phyloP scores from a whole-genome alignment of 495 filamentous ascomycete species.

The Hypoxylon fragiforme region DNA sequence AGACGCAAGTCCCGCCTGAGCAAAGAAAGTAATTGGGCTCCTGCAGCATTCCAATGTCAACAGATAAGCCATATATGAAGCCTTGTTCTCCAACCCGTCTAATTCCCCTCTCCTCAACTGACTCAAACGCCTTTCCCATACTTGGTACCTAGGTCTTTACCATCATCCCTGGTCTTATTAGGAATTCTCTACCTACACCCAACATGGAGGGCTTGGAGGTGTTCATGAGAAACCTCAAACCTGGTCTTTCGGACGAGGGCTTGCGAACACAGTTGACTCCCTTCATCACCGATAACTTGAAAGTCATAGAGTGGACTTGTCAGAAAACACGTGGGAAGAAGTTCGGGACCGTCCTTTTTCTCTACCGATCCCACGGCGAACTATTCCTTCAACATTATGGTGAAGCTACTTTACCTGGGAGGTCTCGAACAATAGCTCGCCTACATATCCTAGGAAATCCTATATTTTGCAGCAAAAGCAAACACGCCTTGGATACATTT shows the following conservation, averaged over 20 bases:
- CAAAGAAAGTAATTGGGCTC: background rate
- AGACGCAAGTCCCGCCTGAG: too few species aligned
- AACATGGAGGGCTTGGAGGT: slow-evolving; percentile 44
- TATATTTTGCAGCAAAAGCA: slow-evolving; percentile 50
- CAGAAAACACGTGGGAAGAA: slow-evolving; percentile 36
- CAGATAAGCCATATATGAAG: background rate
- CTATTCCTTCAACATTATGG: slow-evolving; percentile 42
- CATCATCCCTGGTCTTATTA: too few species aligned
- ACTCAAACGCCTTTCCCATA: background rate
- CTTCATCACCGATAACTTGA: slow-evolving; percentile 34
- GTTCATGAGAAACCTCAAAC: slow-evolving; percentile 45
- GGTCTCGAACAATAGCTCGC: slow-evolving; percentile 27
- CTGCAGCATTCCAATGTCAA: background rate
- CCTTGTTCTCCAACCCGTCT: background rate
- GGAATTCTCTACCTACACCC: background rate
- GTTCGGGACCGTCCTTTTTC: slow-evolving; percentile 43
- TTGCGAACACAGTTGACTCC: slow-evolving; percentile 41
- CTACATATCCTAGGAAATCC: slow-evolving; percentile 43
- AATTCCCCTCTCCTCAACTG: background rate
- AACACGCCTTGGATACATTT: slow-evolving; percentile 40
- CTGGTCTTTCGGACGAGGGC: slow-evolving; percentile 35
- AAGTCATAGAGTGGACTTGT: slow-evolving; percentile 42
- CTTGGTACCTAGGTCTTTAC: too few species aligned
- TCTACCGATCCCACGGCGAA: slow-evolving; percentile 39
- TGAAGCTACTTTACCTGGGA: slow-evolving; percentile 8